These are phyloP conservation scores for Pittosporum tobira DNA, from an alignment of 129 eudicot genomes.

Conservation along the genomic window DNA sequence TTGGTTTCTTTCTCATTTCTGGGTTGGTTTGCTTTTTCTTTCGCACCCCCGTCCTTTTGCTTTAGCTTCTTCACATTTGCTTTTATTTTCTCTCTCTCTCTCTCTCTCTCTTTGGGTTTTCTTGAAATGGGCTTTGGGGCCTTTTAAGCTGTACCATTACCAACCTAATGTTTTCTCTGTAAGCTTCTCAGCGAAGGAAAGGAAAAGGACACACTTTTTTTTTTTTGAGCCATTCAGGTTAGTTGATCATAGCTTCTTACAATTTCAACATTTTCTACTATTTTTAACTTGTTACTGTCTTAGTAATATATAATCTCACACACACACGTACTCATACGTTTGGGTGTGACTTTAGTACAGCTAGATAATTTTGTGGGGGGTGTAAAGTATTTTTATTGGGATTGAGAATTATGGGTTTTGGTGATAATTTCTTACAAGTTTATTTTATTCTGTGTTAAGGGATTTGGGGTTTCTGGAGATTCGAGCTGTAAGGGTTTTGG, in stretches of 20 bases:
- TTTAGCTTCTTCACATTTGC: not conserved
- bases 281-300: not conserved
- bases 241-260: not conserved
- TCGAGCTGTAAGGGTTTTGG: slow-evolving; percentile 4
- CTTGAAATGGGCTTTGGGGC: not conserved
- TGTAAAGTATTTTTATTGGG: not conserved
- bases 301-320: not conserved
- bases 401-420: not conserved
- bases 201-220: not conserved
- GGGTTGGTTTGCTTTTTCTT: not conserved
- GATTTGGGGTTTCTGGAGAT: not conserved
- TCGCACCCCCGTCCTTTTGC: not conserved
- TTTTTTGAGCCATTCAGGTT: not conserved
- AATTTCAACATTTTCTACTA: not conserved
- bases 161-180: not conserved
- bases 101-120: not conserved
- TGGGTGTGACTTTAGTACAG: not conserved
- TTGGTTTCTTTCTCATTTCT: slow-evolving; percentile 7
- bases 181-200: not conserved
- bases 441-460: not conserved
- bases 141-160: not conserved
- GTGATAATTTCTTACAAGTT: not conserved
- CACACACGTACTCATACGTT: slow-evolving; percentile 1
- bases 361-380: slow-evolving; percentile 1
- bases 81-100: not conserved